Evolutionary conservation across 163 green algal species (phyloP).

Genomic region (Prototheca wickerhamii): DNA sequence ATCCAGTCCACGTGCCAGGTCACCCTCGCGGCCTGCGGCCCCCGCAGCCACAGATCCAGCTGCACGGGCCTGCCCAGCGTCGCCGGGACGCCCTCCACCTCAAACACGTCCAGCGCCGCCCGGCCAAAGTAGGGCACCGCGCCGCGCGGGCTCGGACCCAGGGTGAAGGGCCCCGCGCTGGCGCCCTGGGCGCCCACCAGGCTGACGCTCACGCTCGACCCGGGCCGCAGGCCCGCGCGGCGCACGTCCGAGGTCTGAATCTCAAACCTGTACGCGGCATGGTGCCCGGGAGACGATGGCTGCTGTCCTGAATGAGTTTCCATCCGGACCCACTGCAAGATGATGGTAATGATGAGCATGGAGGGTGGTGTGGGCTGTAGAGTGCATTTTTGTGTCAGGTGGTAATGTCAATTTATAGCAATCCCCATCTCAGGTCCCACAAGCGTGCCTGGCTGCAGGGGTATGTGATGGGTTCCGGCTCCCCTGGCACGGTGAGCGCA

Average conservation of each 20-base stretch:
- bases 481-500: no score
- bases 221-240: constrained; percentile 35
- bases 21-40: no score
- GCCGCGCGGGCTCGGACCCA: no score
- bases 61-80: no score
- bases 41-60: constrained; percentile 52
- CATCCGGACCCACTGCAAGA: background rate
- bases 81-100: constrained; percentile 32
- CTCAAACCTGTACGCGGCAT: constrained; percentile 33
- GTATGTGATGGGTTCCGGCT: background rate
- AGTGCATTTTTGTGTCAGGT: no score
- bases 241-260: constrained; percentile 47
- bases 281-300: constrained; percentile 1
- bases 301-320: no score
- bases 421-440: background rate
- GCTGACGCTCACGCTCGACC: constrained; percentile 34
- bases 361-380: background rate
- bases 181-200: constrained; percentile 34
- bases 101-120: constrained; percentile 46
- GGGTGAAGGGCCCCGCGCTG: no score
- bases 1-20: constrained; percentile 58
- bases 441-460: background rate
- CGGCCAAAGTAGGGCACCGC: no score
- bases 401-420: constrained; percentile 7
- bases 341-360: no score